Evolutionary conservation across 257 asterid genomes (phyloP), one percentile per base, ranked within the genome.

Genomic region (Apocynum venetum): DNA sequence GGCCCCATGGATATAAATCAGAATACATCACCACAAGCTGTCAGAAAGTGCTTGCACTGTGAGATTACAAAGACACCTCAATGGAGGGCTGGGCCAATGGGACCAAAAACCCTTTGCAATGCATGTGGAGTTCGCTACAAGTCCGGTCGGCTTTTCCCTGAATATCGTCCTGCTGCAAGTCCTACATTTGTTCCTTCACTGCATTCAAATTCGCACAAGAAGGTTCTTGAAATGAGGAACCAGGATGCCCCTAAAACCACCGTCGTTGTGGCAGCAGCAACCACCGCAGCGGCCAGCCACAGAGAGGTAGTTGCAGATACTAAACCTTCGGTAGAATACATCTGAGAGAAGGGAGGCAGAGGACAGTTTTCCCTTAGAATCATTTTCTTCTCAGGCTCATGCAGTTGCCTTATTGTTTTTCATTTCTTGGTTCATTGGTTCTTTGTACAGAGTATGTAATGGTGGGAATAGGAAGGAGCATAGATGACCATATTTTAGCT

Each of bases 141-240:
- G 79, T 85, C 91, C 0, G 92, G 92, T 63, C 80, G 91, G 12
- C 89, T 89, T 47, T 89, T 85, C 76, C 93, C 91, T 0, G 91
- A 85, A 65, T 87, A 89, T 72, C 83, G 93, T 4, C 93, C 91
- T 6, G 93, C 93, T 25, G 93, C 91, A 1, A 89, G 91, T 51
- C 91, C 91, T 0, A 89, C 93, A 6, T 89, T 89, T 52, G 87
- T 87, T 60, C 88, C 93, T 0, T 57, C 83, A 0, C 17, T 87
- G 78, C 93, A 89, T 77, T 89, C 93, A 3, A 89, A 89, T 80
- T 89, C 93, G 31, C 93, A 89, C 81, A 89, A 89, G 89, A 87
- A 85, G 79, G 93, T 89, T 40, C 59, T 87, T 1, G 89, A 89
- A 80, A 89, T 89, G 91, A 84, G 93, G 61, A 82, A 11, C 84